Conservation (phyloP, 768 basidiomycete genomes). For the Cyclocybe aegerita region DNA sequence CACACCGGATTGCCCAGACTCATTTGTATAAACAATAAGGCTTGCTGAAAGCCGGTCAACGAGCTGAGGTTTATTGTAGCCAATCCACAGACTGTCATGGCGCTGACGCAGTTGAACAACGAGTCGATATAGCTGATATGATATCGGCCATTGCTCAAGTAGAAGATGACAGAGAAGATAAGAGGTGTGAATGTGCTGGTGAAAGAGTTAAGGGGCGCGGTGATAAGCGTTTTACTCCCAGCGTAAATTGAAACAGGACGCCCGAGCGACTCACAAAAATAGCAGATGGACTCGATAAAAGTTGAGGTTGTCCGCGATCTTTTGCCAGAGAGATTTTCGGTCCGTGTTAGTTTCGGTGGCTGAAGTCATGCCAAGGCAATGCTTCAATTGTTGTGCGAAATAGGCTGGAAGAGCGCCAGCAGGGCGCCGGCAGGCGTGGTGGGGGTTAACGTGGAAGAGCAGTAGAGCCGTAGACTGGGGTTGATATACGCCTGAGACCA, state of each 20-base stretch:
- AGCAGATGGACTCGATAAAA: constrained; percentile 65
- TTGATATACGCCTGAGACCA: too few species aligned
- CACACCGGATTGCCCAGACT: constrained; percentile 71
- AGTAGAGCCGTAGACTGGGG: too few species aligned
- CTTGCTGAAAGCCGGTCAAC: constrained; percentile 71
- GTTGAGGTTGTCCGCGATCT: constrained; percentile 52
- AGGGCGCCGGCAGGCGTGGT: too few species aligned
- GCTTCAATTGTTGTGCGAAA: too few species aligned
- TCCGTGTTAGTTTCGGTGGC: constrained; percentile 1
- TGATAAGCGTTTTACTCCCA: constrained; percentile 1
- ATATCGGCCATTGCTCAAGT: constrained; percentile 74
- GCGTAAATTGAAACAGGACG: neutral
- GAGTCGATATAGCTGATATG: constrained; percentile 76
- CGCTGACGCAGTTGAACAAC: constrained; percentile 74
- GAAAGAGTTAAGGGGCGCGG: constrained; percentile 7
- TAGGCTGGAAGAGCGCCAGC: too few species aligned
- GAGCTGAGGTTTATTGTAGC: constrained; percentile 67
- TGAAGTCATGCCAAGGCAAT: constrained; percentile 17
- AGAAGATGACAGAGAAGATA: constrained; percentile 77
- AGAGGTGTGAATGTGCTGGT: constrained; percentile 75
- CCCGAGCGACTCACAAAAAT: constrained; percentile 50
- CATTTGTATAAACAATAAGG: constrained; percentile 76
- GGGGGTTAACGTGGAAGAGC: too few species aligned
- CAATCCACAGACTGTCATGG: constrained; percentile 79
- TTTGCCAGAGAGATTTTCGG: constrained; percentile 21